A percentile compares a stretch with the other conserved stretches of the same genome.
Conservation (phyloP, 1,139 yeast species). For the Pichia kudriavzevii region DNA sequence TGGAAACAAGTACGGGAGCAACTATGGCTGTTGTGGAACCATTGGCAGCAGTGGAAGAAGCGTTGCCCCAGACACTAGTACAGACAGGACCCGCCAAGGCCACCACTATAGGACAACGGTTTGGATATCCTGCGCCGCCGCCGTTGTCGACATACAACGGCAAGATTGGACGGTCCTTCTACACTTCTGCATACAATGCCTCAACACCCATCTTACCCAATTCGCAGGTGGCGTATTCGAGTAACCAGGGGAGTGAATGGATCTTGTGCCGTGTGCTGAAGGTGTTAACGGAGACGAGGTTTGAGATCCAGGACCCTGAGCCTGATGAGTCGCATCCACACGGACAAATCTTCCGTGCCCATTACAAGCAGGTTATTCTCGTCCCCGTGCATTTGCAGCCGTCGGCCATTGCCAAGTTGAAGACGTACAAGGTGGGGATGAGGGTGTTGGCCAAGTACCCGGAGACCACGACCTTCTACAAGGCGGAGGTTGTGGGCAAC, state of each 20-base stretch:
- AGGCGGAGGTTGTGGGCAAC: conserved; percentile 83
- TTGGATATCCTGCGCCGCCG: conserved; percentile 16
- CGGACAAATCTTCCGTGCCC: conserved; percentile 81
- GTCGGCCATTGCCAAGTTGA: conserved; percentile 29
- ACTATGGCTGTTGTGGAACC: neutral
- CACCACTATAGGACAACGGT: conserved; percentile 1
- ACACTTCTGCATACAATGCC: conserved; percentile 39
- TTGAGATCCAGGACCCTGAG: conserved; percentile 92
- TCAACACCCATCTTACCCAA: conserved; percentile 58
- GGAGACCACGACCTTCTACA: conserved; percentile 94
- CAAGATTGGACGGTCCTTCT: conserved; percentile 26
- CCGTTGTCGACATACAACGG: conserved; percentile 14
- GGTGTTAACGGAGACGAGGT: conserved; percentile 56
- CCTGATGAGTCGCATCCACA: conserved; percentile 92
- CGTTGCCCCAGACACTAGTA: neutral
- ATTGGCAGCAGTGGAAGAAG: neutral
- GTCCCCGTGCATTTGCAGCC: conserved; percentile 47
- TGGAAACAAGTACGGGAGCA: neutral
- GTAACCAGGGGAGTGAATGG: conserved; percentile 67
- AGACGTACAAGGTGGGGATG: conserved; percentile 64
- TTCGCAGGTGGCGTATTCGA: conserved; percentile 82
- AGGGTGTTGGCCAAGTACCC: conserved; percentile 92
- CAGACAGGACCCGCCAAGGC: conserved; percentile 1
- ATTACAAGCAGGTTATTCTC: conserved; percentile 68
- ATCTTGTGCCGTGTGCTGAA: conserved; percentile 87